A percentile compares a stretch with the other conserved stretches of the same genome.
Evolutionary conservation across 2,329 filamentous ascomycete species (phyloP).

Genomic region (Pseudopyrenochaeta lycopersici): DNA sequence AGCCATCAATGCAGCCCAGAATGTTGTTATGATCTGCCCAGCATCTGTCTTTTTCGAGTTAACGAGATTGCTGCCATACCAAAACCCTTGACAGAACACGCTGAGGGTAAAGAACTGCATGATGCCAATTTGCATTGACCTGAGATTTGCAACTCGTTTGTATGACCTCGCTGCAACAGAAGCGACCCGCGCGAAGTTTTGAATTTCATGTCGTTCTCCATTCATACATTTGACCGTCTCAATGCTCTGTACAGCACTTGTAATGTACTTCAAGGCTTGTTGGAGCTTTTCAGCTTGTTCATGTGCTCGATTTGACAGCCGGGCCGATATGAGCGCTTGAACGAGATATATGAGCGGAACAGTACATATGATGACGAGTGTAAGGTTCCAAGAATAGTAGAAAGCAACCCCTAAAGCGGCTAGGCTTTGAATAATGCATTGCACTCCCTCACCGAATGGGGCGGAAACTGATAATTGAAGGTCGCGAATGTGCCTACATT

Average conservation of each 20-base stretch:
- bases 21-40: constrained; percentile 80
- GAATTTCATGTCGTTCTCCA: constrained; percentile 73
- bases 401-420: constrained; percentile 77
- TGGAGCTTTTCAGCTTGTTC: constrained; percentile 74
- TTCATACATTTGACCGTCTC: constrained; percentile 90
- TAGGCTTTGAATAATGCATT: constrained; percentile 70
- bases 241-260: constrained; percentile 75
- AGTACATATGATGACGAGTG: constrained; percentile 78
- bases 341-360: constrained; percentile 72
- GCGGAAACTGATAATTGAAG: constrained; percentile 83
- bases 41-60: constrained; percentile 65
- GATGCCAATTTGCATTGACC: constrained; percentile 76
- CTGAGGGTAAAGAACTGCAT: constrained; percentile 77
- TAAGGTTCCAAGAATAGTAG: constrained; percentile 83
- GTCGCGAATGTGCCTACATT: constrained; percentile 78
- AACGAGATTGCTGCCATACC: constrained; percentile 80
- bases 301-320: constrained; percentile 72
- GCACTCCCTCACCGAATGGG: constrained; percentile 75
- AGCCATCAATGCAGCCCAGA: constrained; percentile 81
- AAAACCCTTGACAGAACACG: constrained; percentile 90
- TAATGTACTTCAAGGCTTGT: constrained; percentile 74
- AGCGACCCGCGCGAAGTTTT: constrained; percentile 69
- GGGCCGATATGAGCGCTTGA: constrained; percentile 67
- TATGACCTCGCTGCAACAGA: constrained; percentile 70
- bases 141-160: constrained; percentile 71